These are phyloP conservation scores for Bocquillonia castaneifolia DNA, from an alignment of 441 rosid species.

Conservation along the genomic window DNA sequence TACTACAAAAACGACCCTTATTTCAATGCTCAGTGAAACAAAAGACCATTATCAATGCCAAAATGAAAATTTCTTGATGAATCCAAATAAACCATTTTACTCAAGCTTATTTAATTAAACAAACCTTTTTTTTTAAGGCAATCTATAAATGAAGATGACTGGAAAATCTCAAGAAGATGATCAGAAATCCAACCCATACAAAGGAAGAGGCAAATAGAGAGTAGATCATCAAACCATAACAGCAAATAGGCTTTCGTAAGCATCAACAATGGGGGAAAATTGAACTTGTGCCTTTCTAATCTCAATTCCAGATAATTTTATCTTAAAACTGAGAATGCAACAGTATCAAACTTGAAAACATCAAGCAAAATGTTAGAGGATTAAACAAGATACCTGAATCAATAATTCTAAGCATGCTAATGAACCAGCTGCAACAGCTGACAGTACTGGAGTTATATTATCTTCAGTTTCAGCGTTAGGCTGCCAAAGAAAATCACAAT, in stretches of 20 bases:
- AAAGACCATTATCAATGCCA: background rate
- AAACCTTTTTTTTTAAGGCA: background rate
- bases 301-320: background rate
- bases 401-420: conserved; percentile 62
- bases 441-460: conserved; percentile 68
- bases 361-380: background rate
- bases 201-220: background rate
- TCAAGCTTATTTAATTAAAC: background rate
- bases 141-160: background rate
- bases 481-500: conserved; percentile 39
- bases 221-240: background rate
- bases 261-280: background rate
- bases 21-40: background rate
- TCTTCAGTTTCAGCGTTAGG: conserved; percentile 87
- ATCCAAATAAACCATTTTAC: background rate
- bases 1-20: background rate
- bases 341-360: background rate
- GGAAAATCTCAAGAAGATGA: background rate
- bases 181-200: background rate
- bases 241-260: background rate
- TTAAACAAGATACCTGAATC: conserved; percentile 52
- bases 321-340: background rate
- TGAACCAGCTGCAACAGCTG: conserved; percentile 90
- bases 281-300: background rate
- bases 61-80: background rate